Evolutionary conservation across 371 early-diverging fungal genomes (phyloP).

Genomic region (Lichtheimia ornata): DNA sequence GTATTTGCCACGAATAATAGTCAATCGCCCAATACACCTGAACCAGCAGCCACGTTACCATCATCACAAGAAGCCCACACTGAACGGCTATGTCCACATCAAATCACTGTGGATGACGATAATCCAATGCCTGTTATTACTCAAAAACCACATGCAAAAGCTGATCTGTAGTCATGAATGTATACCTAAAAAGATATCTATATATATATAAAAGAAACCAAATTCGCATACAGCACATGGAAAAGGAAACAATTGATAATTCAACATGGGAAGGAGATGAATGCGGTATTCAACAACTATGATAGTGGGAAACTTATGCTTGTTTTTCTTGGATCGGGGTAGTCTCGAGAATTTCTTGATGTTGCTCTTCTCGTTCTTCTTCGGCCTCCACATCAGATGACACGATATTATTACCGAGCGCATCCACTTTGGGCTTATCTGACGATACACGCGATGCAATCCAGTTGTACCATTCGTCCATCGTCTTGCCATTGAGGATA

Average conservation of each 20-base stretch:
- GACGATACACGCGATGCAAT: slow-evolving; percentile 27
- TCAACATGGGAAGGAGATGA: too few relatives aligned
- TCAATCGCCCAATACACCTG: background rate
- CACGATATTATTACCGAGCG: slow-evolving; percentile 20
- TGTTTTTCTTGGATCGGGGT: too few relatives aligned
- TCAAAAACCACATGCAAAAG: slow-evolving; percentile 2
- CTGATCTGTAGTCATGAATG: too few relatives aligned
- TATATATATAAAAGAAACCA: too few relatives aligned
- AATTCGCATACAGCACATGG: too few relatives aligned
- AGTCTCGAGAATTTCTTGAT: too few relatives aligned
- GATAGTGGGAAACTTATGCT: too few relatives aligned
- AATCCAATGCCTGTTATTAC: background rate
- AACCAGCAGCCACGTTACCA: background rate
- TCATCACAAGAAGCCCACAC: background rate
- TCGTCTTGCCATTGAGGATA: slow-evolving; percentile 75
- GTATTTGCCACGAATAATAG: slow-evolving; percentile 5
- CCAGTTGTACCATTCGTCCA: slow-evolving; percentile 74
- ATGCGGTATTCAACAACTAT: too few relatives aligned
- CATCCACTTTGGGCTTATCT: slow-evolving; percentile 26
- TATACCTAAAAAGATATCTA: too few relatives aligned
- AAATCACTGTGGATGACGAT: slow-evolving; percentile 2
- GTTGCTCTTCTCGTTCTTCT: background rate
- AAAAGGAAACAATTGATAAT: too few relatives aligned
- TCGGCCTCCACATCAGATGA: slow-evolving; percentile 1
- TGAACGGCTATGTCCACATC: slow-evolving; percentile 5